Conservation (phyloP, 208 protist genomes). For the Leishmania mexicana region DNA sequence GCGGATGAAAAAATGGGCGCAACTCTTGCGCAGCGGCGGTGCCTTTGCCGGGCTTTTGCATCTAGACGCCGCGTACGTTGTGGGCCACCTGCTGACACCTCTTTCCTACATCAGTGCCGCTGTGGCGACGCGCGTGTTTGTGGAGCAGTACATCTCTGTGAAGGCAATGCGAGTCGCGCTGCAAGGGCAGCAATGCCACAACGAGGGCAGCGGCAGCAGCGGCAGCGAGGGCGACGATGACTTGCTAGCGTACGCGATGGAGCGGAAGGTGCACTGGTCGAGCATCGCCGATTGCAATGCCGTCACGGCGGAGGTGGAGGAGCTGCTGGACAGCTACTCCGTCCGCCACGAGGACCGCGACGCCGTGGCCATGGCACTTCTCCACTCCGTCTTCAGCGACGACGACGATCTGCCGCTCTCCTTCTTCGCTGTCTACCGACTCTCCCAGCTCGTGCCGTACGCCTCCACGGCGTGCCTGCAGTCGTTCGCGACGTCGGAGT, state of each 20-base stretch:
- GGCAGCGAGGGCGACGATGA: conserved; percentile 15
- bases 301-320: conserved; percentile 38
- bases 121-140: conserved; percentile 63
- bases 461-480: conserved; percentile 52
- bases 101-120: conserved; percentile 51
- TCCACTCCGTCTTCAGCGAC: conserved; percentile 35
- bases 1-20: conserved; percentile 37
- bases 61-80: conserved; percentile 31
- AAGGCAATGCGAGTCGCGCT: conserved; percentile 72
- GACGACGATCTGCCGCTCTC: conserved; percentile 28
- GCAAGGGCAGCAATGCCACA: conserved; percentile 8
- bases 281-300: conserved; percentile 39
- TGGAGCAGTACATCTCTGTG: conserved; percentile 80
- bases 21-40: conserved; percentile 35
- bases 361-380: conserved; percentile 31
- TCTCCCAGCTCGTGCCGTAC: conserved; percentile 69
- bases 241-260: conserved; percentile 45
- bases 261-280: conserved; percentile 61
- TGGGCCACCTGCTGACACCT: conserved; percentile 17
- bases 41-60: conserved; percentile 41
- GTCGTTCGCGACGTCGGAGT: conserved; percentile 35
- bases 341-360: conserved; percentile 49
- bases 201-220: not conserved
- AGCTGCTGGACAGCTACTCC: conserved; percentile 49
- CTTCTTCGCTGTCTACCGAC: conserved; percentile 54